Base-by-base conservation (phyloP, 768 basidiomycete species). In the Rhizopogon roseolus region DNA sequence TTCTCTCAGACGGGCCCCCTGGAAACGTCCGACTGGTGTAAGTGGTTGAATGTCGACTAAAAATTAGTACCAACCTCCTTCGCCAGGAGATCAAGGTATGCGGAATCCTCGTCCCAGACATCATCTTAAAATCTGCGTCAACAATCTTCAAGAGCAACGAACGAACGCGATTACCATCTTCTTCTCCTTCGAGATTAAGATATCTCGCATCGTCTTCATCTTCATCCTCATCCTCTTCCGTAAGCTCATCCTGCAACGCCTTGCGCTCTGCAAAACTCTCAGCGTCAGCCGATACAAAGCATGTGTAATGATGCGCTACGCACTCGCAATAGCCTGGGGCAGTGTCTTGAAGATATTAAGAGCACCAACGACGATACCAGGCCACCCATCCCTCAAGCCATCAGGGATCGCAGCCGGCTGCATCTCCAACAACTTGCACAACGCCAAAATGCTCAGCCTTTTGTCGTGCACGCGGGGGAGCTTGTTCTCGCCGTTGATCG, bases 391-490 rank as follows among this genome's bases (percentile, higher is more conserved):
- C 55, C 78, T 76, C 57, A 92, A 69, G 16, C 70, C 66, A 40
- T 76, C 76, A 2, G 88, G 90, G 36, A 90, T 76, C 45, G 64
- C 65, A 8, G 67, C 65, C 2, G 80, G 78, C 11, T 83, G 75
- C 68, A 91, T 72, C 69, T 93, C 90, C 64, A 96, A 73, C 54
- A 94, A 70, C 42, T 84, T 82, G 57, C 85, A 89, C 53, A 95
- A 67, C 9, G 92, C 83, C 54, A 90, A 66, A 53, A 94, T 81
- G 60, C 81, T 82, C 54, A 95, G 73, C 69, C 88, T 92, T 79
- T 93, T 93, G 71, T 95, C 92, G 64, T 96, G 92, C 41, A 96
- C 91, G 17, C 92, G 82, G 11, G 90, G 89, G 36, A 93, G 77
- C 45, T 76, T 78, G 25, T 67, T 73, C 14, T 77, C 73, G 37